Percentiles rank a stretch among this genome's conserved stretches.
Conservation (phyloP, 192 early-diverging fungal species). For the Backusella macrospora region DNA sequence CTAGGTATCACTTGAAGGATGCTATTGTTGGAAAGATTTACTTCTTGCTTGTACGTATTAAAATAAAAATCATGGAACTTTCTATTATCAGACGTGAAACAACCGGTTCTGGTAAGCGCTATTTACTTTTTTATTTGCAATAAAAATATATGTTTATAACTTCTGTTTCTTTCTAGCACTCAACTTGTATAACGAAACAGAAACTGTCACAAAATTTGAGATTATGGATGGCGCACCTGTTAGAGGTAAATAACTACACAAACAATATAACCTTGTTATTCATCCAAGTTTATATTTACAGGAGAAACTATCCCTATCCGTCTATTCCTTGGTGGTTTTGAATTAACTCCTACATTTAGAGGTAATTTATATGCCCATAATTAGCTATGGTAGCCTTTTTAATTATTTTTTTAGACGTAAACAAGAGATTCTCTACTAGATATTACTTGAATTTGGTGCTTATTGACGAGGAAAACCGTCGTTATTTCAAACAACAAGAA, state of each 20-base stretch:
- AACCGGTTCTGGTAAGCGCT: constrained; percentile 73
- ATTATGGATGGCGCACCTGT: constrained; percentile 99
- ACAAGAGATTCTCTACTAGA: constrained; percentile 97
- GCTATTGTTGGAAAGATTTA: constrained; percentile 99
- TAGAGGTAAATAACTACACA: constrained; percentile 29
- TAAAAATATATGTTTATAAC: not conserved
- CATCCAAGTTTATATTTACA: not conserved
- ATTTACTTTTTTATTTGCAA: not conserved
- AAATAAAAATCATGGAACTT: constrained; percentile 99
- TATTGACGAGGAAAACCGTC: constrained; percentile 97
- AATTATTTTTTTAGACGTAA: constrained; percentile 55
- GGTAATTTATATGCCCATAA: not conserved
- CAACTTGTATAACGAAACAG: constrained; percentile 98
- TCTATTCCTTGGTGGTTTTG: constrained; percentile 95
- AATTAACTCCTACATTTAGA: constrained; percentile 96
- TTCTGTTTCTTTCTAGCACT: constrained; percentile 55
- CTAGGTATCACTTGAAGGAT: constrained; percentile 94
- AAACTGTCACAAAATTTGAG: constrained; percentile 98
- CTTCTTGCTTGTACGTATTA: constrained; percentile 97
- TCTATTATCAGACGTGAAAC: constrained; percentile 97
- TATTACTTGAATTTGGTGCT: constrained; percentile 98
- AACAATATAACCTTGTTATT: not conserved
- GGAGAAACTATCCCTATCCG: constrained; percentile 98
- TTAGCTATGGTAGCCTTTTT: too few relatives aligned
- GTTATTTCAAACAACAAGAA: constrained; percentile 99